phyloP scores from a whole-genome alignment of 2,329 filamentous ascomycete genomes.

The Fusarium praegraminearum region DNA sequence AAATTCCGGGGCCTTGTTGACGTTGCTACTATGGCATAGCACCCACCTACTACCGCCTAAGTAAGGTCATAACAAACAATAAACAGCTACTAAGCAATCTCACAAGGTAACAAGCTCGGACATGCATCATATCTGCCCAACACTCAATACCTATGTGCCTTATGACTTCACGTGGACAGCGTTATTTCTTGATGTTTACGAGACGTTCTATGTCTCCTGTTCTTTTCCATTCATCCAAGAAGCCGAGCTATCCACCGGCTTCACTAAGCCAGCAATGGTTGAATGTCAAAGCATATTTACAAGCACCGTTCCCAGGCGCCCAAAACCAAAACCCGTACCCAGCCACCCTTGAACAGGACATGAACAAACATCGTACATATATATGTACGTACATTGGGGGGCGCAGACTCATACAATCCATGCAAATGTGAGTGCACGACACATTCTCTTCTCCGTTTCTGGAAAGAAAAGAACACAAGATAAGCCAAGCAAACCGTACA shows the following conservation, averaged over 20 bases:
- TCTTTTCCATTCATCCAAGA: conserved; percentile 36
- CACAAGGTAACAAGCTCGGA: not conserved
- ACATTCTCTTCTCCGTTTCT: conserved; percentile 30
- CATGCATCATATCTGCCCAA: not conserved
- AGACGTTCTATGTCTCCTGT: conserved; percentile 18
- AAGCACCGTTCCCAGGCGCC: conserved; percentile 38
- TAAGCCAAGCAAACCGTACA: conserved; percentile 19
- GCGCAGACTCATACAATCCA: conserved; percentile 29
- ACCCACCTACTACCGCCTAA: too few relatives aligned
- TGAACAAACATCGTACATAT: conserved; percentile 39
- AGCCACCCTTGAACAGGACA: conserved; percentile 25
- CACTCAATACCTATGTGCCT: not conserved
- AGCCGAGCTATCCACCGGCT: conserved; percentile 26
- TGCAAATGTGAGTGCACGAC: conserved; percentile 25
- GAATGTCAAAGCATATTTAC: conserved; percentile 44
- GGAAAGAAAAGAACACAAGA: conserved; percentile 31
- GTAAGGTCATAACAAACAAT: too few relatives aligned
- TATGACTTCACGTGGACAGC: not conserved
- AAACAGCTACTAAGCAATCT: too few relatives aligned
- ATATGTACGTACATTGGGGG: conserved; percentile 26
- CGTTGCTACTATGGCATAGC: too few relatives aligned
- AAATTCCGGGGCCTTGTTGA: too few relatives aligned
- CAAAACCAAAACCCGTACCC: conserved; percentile 21
- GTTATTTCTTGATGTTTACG: conserved; percentile 2
- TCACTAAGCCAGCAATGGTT: conserved; percentile 24